Evolutionary conservation across 345 rosid species (phyloP).

Genomic region (Lenwebbia sp.): DNA sequence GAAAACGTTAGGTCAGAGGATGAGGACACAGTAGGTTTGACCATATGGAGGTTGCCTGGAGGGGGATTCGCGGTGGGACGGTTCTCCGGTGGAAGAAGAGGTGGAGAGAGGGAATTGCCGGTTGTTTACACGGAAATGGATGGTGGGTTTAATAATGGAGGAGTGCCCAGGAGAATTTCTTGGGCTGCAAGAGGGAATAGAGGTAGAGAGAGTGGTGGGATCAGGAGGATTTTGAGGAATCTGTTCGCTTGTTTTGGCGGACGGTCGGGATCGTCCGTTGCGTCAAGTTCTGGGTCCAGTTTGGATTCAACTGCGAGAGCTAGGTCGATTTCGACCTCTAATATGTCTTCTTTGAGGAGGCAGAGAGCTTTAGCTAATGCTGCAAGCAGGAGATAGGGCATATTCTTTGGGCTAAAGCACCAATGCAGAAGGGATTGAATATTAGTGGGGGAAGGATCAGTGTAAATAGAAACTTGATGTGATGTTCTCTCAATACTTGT

Average conservation of each 20-base stretch:
- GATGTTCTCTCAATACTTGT: not conserved
- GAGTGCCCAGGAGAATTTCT: slow-evolving; percentile 63
- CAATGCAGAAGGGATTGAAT: not conserved
- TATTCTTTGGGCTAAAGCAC: not conserved
- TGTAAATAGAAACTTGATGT: not conserved
- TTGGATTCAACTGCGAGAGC: slow-evolving; percentile 11
- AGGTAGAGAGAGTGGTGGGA: slow-evolving; percentile 44
- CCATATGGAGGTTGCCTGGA: slow-evolving; percentile 90
- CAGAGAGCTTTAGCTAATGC: slow-evolving; percentile 17
- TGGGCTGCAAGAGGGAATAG: slow-evolving; percentile 56
- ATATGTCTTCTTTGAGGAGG: slow-evolving; percentile 10
- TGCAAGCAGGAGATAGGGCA: not conserved
- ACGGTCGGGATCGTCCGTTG: slow-evolving; percentile 1
- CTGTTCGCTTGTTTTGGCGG: slow-evolving; percentile 47
- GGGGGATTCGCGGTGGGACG: slow-evolving; percentile 97
- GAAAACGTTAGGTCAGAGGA: slow-evolving; percentile 6
- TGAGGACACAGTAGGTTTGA: slow-evolving; percentile 63
- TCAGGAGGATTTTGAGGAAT: slow-evolving; percentile 28
- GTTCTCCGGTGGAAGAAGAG: slow-evolving; percentile 65
- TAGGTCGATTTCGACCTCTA: slow-evolving; percentile 4
- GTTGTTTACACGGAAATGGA: slow-evolving; percentile 91
- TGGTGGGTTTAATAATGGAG: slow-evolving; percentile 60
- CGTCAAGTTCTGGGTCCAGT: slow-evolving; percentile 12
- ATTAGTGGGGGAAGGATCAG: not conserved
- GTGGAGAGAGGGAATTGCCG: slow-evolving; percentile 55